A percentile compares a stretch with the other conserved stretches of the same genome.
phyloP scores from a whole-genome alignment of 2,329 filamentous ascomycete genomes.

The Ascochyta clinopodiicola region DNA sequence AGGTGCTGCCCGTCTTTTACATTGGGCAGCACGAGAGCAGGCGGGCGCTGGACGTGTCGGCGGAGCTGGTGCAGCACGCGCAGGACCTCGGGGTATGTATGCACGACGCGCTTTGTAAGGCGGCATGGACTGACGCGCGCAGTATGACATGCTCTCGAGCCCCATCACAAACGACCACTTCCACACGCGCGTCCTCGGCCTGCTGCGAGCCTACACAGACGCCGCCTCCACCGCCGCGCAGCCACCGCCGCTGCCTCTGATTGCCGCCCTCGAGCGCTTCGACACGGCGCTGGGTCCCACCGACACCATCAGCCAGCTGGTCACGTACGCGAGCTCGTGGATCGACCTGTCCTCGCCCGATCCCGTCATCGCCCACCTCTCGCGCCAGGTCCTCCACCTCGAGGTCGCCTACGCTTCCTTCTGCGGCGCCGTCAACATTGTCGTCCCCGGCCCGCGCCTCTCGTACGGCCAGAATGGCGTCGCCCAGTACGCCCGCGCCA shows the following conservation, averaged over 20 bases:
- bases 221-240: constrained; percentile 50
- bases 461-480: constrained; percentile 64
- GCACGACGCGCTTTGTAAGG: too few relatives aligned
- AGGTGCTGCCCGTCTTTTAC: constrained; percentile 63
- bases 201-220: constrained; percentile 64
- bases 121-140: constrained; percentile 5
- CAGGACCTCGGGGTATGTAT: constrained; percentile 63
- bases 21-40: constrained; percentile 76
- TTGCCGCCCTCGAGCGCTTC: constrained; percentile 73
- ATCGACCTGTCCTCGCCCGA: constrained; percentile 87
- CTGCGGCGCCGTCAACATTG: constrained; percentile 83
- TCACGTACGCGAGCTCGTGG: constrained; percentile 87
- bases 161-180: constrained; percentile 80
- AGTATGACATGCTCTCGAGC: constrained; percentile 82
- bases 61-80: constrained; percentile 70
- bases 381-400: constrained; percentile 85
- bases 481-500: constrained; percentile 80
- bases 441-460: constrained; percentile 78
- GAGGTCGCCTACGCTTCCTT: constrained; percentile 96
- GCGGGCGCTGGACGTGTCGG: constrained; percentile 65
- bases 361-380: constrained; percentile 82
- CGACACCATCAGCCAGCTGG: constrained; percentile 72
- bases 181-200: constrained; percentile 68
- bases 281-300: constrained; percentile 78
- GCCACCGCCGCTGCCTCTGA: constrained; percentile 52